These are phyloP conservation scores for Neofusicoccum sp. DNA, from an alignment of 2,329 filamentous ascomycete species.

Conservation along the genomic window DNA sequence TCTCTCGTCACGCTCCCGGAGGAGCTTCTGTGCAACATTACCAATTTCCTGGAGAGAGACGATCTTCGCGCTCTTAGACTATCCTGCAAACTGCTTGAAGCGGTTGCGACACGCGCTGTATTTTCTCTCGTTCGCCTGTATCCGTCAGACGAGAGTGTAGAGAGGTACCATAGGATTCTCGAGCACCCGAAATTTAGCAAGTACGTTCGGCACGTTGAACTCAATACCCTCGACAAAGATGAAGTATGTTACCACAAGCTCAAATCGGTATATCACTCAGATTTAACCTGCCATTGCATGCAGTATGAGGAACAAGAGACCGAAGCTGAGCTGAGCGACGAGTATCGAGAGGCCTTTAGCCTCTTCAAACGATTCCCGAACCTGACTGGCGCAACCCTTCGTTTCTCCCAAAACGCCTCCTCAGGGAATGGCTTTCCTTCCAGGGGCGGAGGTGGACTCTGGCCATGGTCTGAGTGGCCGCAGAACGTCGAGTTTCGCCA, in stretches of 20 bases:
- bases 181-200: not conserved
- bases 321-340: not conserved
- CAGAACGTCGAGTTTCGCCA: not conserved
- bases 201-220: not conserved
- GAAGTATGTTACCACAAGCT: not conserved
- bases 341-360: not conserved
- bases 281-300: too few relatives aligned
- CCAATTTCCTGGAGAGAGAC: not conserved
- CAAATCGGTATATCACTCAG: too few relatives aligned
- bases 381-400: not conserved
- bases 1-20: not conserved
- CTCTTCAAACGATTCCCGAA: not conserved
- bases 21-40: not conserved
- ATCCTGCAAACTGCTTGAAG: not conserved
- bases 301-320: not conserved
- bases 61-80: not conserved
- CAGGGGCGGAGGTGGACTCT: too few relatives aligned
- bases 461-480: not conserved
- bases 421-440: not conserved
- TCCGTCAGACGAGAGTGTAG: not conserved
- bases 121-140: not conserved
- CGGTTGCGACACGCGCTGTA: not conserved
- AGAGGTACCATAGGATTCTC: not conserved
- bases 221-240: not conserved
- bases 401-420: not conserved